phyloP scores from a whole-genome alignment of 1,284 basidiomycete species.

The Meira miltonrushii region DNA sequence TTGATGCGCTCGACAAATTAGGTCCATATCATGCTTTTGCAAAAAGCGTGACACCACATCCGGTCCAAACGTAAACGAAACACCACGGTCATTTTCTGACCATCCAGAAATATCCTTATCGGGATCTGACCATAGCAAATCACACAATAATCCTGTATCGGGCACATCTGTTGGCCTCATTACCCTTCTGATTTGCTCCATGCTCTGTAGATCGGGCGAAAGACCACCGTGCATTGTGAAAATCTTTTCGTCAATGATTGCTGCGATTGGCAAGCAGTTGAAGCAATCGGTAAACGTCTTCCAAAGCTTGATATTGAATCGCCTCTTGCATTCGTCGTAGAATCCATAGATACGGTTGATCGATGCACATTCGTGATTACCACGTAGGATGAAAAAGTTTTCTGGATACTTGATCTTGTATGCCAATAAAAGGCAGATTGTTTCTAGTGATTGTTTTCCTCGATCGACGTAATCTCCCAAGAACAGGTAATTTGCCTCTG shows the following conservation, averaged over 20 bases:
- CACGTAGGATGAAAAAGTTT: conserved; percentile 91
- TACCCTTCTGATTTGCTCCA: conserved; percentile 98
- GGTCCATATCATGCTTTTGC: conserved; percentile 97
- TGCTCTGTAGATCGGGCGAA: conserved; percentile 87
- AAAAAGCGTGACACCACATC: conserved; percentile 96
- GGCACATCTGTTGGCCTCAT: conserved; percentile 99
- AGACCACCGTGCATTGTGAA: conserved; percentile 82
- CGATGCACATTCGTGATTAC: conserved; percentile 99
- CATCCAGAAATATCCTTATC: conserved; percentile 99
- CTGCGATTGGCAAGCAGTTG: conserved; percentile 89
- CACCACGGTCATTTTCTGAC: conserved; percentile 98
- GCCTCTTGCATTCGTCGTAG: conserved; percentile 97
- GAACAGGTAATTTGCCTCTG: conserved; percentile 95
- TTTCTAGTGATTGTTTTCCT: conserved; percentile 97
- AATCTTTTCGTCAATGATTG: conserved; percentile 95
- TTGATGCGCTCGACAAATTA: conserved; percentile 97
- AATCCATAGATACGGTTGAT: conserved; percentile 99
- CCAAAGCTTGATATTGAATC: conserved; percentile 99
- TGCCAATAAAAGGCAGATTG: conserved; percentile 89
- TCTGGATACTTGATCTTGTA: conserved; percentile 97
- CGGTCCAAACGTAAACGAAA: conserved; percentile 96
- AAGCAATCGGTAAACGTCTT: conserved; percentile 97
- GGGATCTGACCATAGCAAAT: conserved; percentile 97
- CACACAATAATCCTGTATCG: conserved; percentile 91
- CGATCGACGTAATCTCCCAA: conserved; percentile 97